Base-by-base conservation (phyloP, 768 basidiomycete species). In the Mycena kentingensis region DNA sequence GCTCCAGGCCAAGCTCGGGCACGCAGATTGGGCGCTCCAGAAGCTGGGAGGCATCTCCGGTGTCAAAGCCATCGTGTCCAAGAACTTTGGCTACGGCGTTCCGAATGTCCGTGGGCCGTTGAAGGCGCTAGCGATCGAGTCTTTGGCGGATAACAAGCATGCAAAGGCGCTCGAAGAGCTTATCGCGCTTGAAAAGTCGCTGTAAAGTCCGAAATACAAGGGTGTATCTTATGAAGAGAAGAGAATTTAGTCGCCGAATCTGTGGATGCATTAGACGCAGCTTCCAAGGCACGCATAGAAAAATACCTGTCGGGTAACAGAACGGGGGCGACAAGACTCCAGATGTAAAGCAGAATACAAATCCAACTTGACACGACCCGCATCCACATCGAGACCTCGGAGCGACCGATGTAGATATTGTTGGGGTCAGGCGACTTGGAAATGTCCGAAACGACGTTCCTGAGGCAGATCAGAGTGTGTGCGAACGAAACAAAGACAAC, bases 361-460 rank as follows among this genome's bases (percentile, higher is more conserved):
- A 96, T 80, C 96, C 96, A 99, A 58, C 90, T 90, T 26, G 92
- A 94, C 39, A 98, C 90, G 27, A 98, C 82, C 4, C 97, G 78
- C 92, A 98, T 98, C 97, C 97, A 99, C 96, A 99, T 98, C 3
- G 97, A 94, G 8, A 90, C 87, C 67, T 94, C 91, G 4, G 93
- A 95, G 31, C 94, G 85, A 16, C 97, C 97, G 42, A 98, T 98
- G 68, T 93, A 91, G 32, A 98, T 87, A 55, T 88, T 83, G 49
- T 82, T 77, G n/a, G 83, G 78, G 54, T 83, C 77, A 0, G 65
- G 66, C 37, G 76, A 68, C 7, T 75, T 75, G 32, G 67, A 68
- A 13, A 77, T 69, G 25, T 81, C 83, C 51, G 82, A 83, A 21
- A 90, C 82, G 37, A 90, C 77, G 59, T 92, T 91, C 88, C 89